Evolutionary conservation across 352 stramenopile species (phyloP).

Genomic region (Phytopythium montanum): DNA sequence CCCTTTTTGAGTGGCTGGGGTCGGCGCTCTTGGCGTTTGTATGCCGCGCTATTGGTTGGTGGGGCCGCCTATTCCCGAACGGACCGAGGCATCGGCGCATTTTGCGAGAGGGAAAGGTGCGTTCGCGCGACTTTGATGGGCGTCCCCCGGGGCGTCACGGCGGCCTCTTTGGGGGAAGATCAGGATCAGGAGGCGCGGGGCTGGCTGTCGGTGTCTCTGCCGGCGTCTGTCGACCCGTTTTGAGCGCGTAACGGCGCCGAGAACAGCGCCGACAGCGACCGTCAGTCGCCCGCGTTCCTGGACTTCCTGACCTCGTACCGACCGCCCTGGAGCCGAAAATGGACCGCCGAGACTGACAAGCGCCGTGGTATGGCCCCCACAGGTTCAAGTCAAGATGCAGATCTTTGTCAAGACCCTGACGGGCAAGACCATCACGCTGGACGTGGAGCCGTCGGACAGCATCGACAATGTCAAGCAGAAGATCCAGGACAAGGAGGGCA

Average conservation of each 20-base stretch:
- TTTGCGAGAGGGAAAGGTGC: slow-evolving; percentile 52
- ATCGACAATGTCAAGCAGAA: slow-evolving; percentile 99
- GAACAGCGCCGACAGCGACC: neutral
- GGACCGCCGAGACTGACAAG: neutral
- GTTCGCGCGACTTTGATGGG: slow-evolving; percentile 12
- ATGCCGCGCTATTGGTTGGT: slow-evolving; percentile 14
- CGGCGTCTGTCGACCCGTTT: neutral
- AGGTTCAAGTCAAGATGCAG: slow-evolving; percentile 84
- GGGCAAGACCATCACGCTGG: slow-evolving; percentile 96
- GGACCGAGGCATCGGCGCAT: slow-evolving; percentile 13
- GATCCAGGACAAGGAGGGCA: slow-evolving; percentile 99
- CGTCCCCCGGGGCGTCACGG: neutral
- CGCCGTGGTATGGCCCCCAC: slow-evolving; percentile 9
- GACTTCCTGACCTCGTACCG: neutral
- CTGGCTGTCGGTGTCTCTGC: neutral
- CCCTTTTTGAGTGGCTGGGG: slow-evolving; percentile 6
- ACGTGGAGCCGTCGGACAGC: slow-evolving; percentile 96
- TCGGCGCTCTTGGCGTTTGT: slow-evolving; percentile 11
- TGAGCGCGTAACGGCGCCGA: neutral
- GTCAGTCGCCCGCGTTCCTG: no score
- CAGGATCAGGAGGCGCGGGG: neutral
- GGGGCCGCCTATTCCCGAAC: slow-evolving; percentile 4
- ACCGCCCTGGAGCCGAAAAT: no score
- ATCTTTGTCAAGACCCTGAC: slow-evolving; percentile 98
- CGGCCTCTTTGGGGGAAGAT: neutral